These are phyloP conservation scores for Uncinocarpus reesii DNA, from an alignment of 2,329 filamentous ascomycete genomes.

Conservation along the genomic window DNA sequence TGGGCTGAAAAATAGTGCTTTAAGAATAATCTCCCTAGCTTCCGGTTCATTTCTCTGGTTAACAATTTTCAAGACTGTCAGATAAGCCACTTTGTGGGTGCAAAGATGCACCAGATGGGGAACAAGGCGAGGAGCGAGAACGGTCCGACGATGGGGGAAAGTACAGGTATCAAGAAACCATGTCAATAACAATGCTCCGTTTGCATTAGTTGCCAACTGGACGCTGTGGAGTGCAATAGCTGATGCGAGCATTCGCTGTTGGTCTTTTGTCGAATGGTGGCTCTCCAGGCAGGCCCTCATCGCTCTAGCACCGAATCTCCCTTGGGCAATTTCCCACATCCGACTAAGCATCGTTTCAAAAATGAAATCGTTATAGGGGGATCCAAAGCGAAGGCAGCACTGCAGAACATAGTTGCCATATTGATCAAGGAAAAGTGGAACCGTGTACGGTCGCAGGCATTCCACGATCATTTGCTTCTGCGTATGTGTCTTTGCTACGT, in stretches of 20 bases:
- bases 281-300: conserved; percentile 96
- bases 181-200: conserved; percentile 83
- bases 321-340: conserved; percentile 89
- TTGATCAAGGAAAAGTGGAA: conserved; percentile 90
- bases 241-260: conserved; percentile 88
- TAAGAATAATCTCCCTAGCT: conserved; percentile 77
- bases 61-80: conserved; percentile 95
- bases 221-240: conserved; percentile 95
- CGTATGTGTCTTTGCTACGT: conserved; percentile 73
- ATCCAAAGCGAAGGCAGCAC: conserved; percentile 83
- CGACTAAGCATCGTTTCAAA: conserved; percentile 93
- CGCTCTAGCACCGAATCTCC: conserved; percentile 84
- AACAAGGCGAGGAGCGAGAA: conserved; percentile 81
- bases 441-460: conserved; percentile 70
- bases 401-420: conserved; percentile 98
- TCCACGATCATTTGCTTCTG: conserved; percentile 82
- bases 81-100: conserved; percentile 95
- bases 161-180: conserved; percentile 99
- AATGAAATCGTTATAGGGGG: conserved; percentile 88
- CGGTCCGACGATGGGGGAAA: conserved; percentile 80
- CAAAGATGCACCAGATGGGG: conserved; percentile 90
- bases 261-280: conserved; percentile 87
- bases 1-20: conserved; percentile 82
- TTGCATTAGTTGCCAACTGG: conserved; percentile 89
- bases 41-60: conserved; percentile 94